These are phyloP conservation scores for Boletales sp. DNA, from an alignment of 768 basidiomycete genomes.

Conservation along the genomic window DNA sequence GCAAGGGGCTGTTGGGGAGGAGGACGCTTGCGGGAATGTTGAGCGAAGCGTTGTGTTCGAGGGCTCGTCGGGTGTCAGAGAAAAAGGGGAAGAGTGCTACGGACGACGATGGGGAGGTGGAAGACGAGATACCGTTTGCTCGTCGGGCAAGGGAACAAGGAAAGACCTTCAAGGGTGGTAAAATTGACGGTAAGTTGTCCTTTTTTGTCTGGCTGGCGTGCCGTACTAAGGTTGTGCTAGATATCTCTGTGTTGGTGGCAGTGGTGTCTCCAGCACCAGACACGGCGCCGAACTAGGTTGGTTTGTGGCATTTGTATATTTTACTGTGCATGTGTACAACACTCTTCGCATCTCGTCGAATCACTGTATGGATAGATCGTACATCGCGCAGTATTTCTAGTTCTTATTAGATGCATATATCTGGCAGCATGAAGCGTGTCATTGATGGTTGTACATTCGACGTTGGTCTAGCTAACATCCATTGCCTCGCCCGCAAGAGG, in stretches of 20 bases:
- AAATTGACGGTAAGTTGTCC: constrained; percentile 67
- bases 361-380: constrained; percentile 25
- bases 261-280: constrained; percentile 51
- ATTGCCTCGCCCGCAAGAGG: constrained; percentile 63
- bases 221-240: constrained; percentile 28
- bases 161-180: constrained; percentile 71
- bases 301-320: constrained; percentile 11
- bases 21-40: constrained; percentile 65
- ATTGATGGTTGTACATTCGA: constrained; percentile 5
- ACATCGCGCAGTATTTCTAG: constrained; percentile 14
- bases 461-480: constrained; percentile 62
- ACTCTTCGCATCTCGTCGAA: constrained; percentile 16
- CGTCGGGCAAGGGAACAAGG: constrained; percentile 75
- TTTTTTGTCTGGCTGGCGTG: background rate
- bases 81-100: constrained; percentile 26
- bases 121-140: constrained; percentile 76
- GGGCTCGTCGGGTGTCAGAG: constrained; percentile 69
- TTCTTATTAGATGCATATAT: constrained; percentile 10
- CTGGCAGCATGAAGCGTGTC: too few relatives aligned
- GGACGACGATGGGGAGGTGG: constrained; percentile 28
- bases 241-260: constrained; percentile 66
- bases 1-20: constrained; percentile 37
- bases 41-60: constrained; percentile 76
- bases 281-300: constrained; percentile 12
- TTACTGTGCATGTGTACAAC: constrained; percentile 21